A percentile compares a stretch with the other conserved stretches of the same genome.
These are phyloP conservation scores for Wallacemonas sp. DNA, from an alignment of 208 protist genomes.

Conservation along the genomic window DNA sequence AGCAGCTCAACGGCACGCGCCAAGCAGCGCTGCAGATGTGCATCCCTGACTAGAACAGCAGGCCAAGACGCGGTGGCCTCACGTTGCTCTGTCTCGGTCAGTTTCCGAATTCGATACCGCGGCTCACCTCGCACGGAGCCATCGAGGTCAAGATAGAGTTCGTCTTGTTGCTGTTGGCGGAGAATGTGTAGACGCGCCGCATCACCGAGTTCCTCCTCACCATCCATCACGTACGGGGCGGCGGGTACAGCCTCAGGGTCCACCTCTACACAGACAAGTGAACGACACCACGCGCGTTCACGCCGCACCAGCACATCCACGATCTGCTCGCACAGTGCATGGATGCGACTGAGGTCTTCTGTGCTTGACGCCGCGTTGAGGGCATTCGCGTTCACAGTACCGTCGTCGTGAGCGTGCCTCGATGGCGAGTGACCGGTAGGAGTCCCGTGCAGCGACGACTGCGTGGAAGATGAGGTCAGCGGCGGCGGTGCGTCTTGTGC, in stretches of 20 bases:
- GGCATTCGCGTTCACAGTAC: background rate
- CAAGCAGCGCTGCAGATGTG: constrained; percentile 2
- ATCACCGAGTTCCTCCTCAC: background rate
- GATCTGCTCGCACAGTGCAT: background rate
- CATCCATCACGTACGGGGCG: background rate
- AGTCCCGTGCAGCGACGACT: background rate
- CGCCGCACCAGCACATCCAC: background rate
- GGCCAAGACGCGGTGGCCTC: background rate
- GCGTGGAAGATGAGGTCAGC: background rate
- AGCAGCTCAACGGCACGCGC: background rate
- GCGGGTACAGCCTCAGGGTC: background rate
- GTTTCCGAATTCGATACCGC: background rate
- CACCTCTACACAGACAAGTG: background rate
- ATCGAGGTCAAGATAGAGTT: too few species aligned
- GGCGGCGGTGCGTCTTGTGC: background rate
- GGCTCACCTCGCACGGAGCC: too few species aligned
- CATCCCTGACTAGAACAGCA: background rate
- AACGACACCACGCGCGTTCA: background rate
- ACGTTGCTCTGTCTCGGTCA: background rate
- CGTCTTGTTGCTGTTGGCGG: too few species aligned
- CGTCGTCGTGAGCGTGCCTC: background rate
- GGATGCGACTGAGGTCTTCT: background rate
- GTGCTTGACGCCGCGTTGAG: background rate
- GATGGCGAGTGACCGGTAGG: background rate
- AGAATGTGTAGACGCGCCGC: background rate